Percentiles rank a stretch among this genome's conserved stretches.
Conservation (phyloP, 495 filamentous ascomycete genomes). For the Xeromyces bisporus region DNA sequence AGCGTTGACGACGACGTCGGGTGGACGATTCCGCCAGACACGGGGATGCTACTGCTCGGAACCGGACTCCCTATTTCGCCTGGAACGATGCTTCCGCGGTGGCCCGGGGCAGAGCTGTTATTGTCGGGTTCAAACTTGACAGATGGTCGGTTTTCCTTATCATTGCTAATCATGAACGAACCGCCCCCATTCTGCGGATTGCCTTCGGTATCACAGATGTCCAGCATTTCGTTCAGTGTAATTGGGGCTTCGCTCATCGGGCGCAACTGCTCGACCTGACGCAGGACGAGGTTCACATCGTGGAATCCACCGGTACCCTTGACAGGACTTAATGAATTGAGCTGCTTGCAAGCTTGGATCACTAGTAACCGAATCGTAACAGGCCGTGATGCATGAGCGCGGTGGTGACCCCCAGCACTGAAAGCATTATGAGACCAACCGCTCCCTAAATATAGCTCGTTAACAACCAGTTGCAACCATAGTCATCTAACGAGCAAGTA, state of each 20-base stretch:
- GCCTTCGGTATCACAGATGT: slow-evolving; percentile 83
- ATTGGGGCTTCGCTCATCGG: slow-evolving; percentile 40
- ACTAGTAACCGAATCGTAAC: slow-evolving; percentile 40
- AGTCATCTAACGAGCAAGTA: slow-evolving; percentile 1
- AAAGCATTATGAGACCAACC: slow-evolving; percentile 39
- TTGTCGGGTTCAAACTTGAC: slow-evolving; percentile 48
- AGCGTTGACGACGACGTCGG: slow-evolving; percentile 14
- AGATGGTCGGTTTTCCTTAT: slow-evolving; percentile 27
- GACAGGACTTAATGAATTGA: slow-evolving; percentile 23
- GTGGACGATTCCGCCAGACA: slow-evolving; percentile 24
- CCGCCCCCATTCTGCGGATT: slow-evolving; percentile 79
- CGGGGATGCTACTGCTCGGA: slow-evolving; percentile 24
- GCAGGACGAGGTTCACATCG: slow-evolving; percentile 45
- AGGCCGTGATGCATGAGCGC: slow-evolving; percentile 33
- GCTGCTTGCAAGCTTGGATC: slow-evolving; percentile 42
- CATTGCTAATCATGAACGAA: slow-evolving; percentile 47
- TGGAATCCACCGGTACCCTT: slow-evolving; percentile 38
- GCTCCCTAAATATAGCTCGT: slow-evolving; percentile 19
- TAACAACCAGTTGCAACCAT: background rate
- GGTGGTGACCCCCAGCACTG: slow-evolving; percentile 25
- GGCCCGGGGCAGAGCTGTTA: slow-evolving; percentile 22
- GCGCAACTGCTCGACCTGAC: slow-evolving; percentile 45
- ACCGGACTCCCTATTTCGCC: slow-evolving; percentile 37
- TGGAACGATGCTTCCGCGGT: slow-evolving; percentile 26
- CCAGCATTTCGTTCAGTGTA: slow-evolving; percentile 56